Base-by-base conservation (phyloP, 495 filamentous ascomycete genomes). In the Cercophora scortea region DNA sequence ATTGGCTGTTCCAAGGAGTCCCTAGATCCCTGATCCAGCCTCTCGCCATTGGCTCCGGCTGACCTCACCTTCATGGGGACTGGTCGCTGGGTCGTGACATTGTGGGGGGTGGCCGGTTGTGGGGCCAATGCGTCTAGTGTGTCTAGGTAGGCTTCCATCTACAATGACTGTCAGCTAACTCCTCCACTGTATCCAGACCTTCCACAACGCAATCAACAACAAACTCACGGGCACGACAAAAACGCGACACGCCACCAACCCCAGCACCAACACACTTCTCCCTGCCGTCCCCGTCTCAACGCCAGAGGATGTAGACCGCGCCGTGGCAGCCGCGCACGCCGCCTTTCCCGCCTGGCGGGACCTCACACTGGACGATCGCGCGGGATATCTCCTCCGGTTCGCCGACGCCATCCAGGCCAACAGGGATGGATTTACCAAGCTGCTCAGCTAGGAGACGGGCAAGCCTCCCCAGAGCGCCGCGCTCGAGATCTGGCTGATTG, bases 311-410 rank as follows among this genome's bases (percentile, higher is more conserved):
- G 62, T 78, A 34, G 68, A 76, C 32, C 62, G 69, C 18, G 72
- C 74, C 16, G 74, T 78, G n/a, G 49, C 48, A 8, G 66, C 65
- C n/a, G 74, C 66, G 7, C 61, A 58, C 42, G 58, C 59, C 4
- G 74, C 74, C 36, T 75, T 74, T 47, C 56, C 64, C 45, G 61
- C 63, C 0, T 78, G 74, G 74, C 52, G 49, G 18, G 55, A 64
- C 9, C 61, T 55, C 19, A 57, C 68, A 0, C 39, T 59, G 12
- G 58, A 64, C 8, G 66, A 76, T 51, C 74, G 85, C 9, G 71
- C 78, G 17, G 68, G 72, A 19, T 62, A 76, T 12, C 53, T 87
- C 6, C 35, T 57, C 36, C 75, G 75, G 44, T 80, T 78, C 36
- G 74, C 73, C 38, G 59, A 69, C 13, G 47, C 49, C 41, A 57